These are phyloP conservation scores for Eremochloa ophiuroides DNA, from an alignment of 176 grass and related monocot genomes.

Conservation along the genomic window DNA sequence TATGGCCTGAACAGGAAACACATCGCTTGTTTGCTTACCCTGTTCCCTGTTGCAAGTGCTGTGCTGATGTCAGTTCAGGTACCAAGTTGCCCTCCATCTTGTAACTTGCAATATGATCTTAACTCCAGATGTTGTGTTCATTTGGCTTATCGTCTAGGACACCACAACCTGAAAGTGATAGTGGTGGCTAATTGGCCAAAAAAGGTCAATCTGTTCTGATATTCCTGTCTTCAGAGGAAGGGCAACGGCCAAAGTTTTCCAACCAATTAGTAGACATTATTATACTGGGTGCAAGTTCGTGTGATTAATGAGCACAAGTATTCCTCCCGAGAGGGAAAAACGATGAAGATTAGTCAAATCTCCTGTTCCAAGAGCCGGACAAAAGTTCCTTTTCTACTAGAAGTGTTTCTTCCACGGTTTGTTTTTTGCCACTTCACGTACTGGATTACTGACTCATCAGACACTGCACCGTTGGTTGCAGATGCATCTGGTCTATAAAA, in stretches of 20 bases:
- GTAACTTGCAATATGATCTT: not conserved
- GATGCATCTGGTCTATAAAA: conserved; percentile 22
- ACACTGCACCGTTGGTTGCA: conserved; percentile 10
- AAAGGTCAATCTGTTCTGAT: conserved; percentile 20
- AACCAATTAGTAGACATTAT: conserved; percentile 22
- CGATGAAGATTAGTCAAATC: conserved; percentile 10
- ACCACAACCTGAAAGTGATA: conserved; percentile 19
- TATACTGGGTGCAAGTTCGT: not conserved
- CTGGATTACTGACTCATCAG: conserved; percentile 36
- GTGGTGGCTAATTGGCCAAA: not conserved
- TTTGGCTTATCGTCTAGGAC: not conserved
- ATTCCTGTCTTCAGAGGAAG: conserved; percentile 34
- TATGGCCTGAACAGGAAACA: conserved; percentile 41
- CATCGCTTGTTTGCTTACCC: conserved; percentile 18
- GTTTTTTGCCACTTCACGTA: conserved; percentile 32
- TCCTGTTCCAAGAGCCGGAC: not conserved
- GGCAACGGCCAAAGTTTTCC: conserved; percentile 5
- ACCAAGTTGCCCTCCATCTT: conserved; percentile 19
- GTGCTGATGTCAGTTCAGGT: conserved; percentile 17
- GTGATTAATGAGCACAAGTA: conserved; percentile 23
- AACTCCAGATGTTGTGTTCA: not conserved
- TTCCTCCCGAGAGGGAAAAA: not conserved
- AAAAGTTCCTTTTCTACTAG: not conserved
- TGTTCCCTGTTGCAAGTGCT: conserved; percentile 24
- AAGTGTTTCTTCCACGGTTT: not conserved